Evolutionary conservation across 257 asterid species (phyloP), one percentile per base, ranked within the genome.

Genomic region (Nicotiana paniculata): DNA sequence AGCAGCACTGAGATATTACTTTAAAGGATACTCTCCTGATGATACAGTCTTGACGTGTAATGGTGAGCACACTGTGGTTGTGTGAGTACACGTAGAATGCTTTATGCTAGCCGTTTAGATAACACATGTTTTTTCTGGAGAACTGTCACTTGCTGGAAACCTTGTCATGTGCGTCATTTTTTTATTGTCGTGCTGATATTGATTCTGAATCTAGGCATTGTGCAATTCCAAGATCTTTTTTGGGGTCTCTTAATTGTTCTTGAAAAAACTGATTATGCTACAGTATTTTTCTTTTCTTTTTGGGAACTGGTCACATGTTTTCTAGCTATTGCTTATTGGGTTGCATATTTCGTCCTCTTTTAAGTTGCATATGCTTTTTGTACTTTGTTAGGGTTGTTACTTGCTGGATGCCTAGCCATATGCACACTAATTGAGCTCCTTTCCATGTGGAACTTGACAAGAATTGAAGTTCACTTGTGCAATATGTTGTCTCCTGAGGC

Each of bases 391-490:
- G 99, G 99, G 86, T 81, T 96, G 85, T 61, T 81, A 74, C 85
- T 93, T 70, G 91, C 82, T 16, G 87, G 86, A 77, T 87, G 90
- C 90, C 97, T 76, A 81, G 91, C 89, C 6, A 77, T 85, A 85
- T 94, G 98, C 87, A 92, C 98, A 17, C 80, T 84, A 80, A 85
- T 92, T 35, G 97, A 93, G 86, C 98, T 96, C 82, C 90, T 96
- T 82, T 93, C 99, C 51, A 94, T 96, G 98, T 93, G 99, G 99
- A 96, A 96, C 87, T 87, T 96, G 92, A 96, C 99, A 75, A 92
- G 99, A 87, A 87, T 96, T 79, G 99, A 96, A 85, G 99, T 96
- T 85, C 93, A 89, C 89, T 89, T 96, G 57, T 96, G 99, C 91
- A 96, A 94, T 83, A 70, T 91, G 87, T 86, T 96, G 88, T 96